Percentiles rank a stretch among this genome's conserved stretches.
Evolutionary conservation across 257 asterid species (phyloP).

Genomic region (Capsicum rhomboideum): DNA sequence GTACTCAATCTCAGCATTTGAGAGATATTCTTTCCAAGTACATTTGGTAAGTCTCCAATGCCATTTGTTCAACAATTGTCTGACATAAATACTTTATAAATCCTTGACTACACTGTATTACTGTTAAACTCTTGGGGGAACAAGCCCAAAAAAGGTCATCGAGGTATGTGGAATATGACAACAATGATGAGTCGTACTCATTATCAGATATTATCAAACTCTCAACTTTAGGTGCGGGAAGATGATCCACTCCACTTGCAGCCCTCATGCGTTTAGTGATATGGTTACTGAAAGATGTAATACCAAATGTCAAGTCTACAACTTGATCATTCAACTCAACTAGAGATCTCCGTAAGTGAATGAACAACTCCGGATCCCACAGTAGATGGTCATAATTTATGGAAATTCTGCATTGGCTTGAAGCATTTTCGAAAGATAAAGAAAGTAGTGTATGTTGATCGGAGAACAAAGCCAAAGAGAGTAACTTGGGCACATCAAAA

Average conservation of each 20-base stretch:
- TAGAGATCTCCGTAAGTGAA: not conserved
- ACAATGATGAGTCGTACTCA: too few species aligned
- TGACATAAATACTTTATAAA: not conserved
- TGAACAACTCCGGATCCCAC: not conserved
- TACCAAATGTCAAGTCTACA: not conserved
- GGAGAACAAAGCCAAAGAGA: not conserved
- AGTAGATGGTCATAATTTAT: not conserved
- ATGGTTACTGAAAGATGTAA: too few species aligned
- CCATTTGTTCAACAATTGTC: not conserved
- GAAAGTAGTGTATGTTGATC: not conserved
- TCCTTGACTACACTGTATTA: not conserved
- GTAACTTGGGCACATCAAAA: not conserved
- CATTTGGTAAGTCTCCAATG: not conserved
- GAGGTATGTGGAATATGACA: not conserved
- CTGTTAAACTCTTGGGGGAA: not conserved
- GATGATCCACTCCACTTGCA: not conserved
- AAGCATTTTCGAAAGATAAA: not conserved
- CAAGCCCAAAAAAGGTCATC: not conserved
- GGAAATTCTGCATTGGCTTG: not conserved
- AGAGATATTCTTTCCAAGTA: not conserved
- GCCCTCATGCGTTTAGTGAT: not conserved
- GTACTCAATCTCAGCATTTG: not conserved
- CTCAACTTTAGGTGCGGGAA: not conserved
- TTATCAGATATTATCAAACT: not conserved
- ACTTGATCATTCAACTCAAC: not conserved